Base-by-base conservation (phyloP, 257 asterid genomes). In the Ilex asprella region DNA sequence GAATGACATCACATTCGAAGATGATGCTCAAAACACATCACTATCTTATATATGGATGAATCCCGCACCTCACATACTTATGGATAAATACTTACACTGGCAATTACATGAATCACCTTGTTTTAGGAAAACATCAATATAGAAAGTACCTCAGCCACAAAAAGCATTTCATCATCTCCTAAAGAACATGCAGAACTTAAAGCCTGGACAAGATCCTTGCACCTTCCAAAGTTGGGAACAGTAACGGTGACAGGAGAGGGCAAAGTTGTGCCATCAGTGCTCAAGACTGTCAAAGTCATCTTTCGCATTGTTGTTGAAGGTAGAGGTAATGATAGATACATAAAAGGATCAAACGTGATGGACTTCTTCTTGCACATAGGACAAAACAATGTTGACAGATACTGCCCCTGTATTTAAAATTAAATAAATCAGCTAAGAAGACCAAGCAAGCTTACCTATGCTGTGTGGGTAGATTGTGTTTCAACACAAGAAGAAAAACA, bases 321-420 rank as follows among this genome's bases (percentile, higher is more conserved):
- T 69, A 87, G 86, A 13, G 93, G 88, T 66, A 87, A 67, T 30
- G 94, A 81, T 51, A 87, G 74, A 73, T 73, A 79, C 91, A 79
- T 84, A 76, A 87, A 87, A 16, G 93, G 88, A 56, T 84, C 93
- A 81, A 80, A 87, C 52, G 81, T 77, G 5, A 74, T 53, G 15
- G 95, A 87, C 66, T 61, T 41, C 73, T 79, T 82, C 69, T 69
- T 72, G 81, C 95, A 87, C 67, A 79, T 62, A 15, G 88, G 83
- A 69, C 94, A 84, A 64, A 81, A 86, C 73, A 87, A 50, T 55
- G 86, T 79, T 16, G 91, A 82, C 10, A 90, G 83, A 74, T 73
- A 81, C 78, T 84, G 95, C 64, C 93, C 95, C 95, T 87, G 55
- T 66, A 75, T 57, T 70, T 60, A 29, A 59, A 66, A 69, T 67